Percentiles rank a stretch among this genome's conserved stretches.
These are phyloP conservation scores for Silene noctiflora DNA, from an alignment of 179 eudicot genomes.

Conservation along the genomic window DNA sequence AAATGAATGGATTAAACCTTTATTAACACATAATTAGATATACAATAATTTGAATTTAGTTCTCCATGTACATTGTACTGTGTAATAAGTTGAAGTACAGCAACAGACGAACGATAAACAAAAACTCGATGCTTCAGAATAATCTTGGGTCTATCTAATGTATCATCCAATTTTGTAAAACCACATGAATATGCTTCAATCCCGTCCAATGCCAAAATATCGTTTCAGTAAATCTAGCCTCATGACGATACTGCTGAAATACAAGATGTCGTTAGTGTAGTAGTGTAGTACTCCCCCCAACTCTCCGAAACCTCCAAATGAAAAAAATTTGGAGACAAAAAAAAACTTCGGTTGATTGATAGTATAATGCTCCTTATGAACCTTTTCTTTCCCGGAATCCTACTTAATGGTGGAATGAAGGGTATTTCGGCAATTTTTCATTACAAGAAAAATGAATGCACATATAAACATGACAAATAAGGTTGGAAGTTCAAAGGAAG, in stretches of 20 bases:
- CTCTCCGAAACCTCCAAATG: too few species aligned
- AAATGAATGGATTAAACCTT: neutral
- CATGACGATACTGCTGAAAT: neutral
- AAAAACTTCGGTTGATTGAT: too few species aligned
- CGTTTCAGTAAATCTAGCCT: neutral
- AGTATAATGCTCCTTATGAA: too few species aligned
- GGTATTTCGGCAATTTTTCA: too few species aligned
- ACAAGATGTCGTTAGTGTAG: neutral
- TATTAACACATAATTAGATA: neutral
- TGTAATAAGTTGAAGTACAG: neutral
- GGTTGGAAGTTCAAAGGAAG: too few species aligned
- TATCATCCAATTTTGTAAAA: constrained; percentile 4
- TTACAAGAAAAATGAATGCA: too few species aligned
- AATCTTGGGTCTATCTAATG: neutral
- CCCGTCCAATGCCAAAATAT: neutral
- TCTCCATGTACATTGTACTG: neutral
- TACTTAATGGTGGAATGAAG: too few species aligned
- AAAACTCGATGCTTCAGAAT: neutral
- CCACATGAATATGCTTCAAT: neutral
- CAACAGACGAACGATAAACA: neutral
- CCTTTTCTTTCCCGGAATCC: too few species aligned
- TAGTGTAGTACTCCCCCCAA: neutral
- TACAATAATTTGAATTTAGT: neutral
- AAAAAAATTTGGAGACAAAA: too few species aligned
- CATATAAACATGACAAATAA: too few species aligned